A percentile compares a stretch with the other conserved stretches of the same genome.
Evolutionary conservation across 176 grass and related monocot species (phyloP).

Genomic region (Eragrostis curvula): DNA sequence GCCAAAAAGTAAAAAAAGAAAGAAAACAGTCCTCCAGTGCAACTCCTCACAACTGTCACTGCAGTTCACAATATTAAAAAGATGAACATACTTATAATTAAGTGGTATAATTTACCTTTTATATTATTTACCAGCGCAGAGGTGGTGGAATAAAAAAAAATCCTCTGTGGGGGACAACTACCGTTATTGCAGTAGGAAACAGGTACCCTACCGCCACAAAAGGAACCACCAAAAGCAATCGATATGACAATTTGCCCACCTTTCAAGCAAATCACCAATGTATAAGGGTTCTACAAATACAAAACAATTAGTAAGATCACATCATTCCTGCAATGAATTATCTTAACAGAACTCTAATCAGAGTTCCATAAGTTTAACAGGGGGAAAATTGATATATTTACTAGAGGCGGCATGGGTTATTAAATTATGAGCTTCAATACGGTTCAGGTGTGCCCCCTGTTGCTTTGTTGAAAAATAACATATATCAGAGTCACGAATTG

Average conservation of each 20-base stretch:
- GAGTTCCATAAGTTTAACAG: background rate
- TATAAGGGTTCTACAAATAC: constrained; percentile 62
- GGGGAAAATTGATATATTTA: background rate
- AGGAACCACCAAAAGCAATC: background rate
- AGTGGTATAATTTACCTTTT: background rate
- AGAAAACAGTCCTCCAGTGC: too few relatives aligned
- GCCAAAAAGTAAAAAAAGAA: too few relatives aligned
- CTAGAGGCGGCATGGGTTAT: background rate
- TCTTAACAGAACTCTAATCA: background rate
- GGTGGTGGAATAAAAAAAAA: background rate
- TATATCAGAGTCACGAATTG: background rate
- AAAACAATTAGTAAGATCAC: constrained; percentile 4
- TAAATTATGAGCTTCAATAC: background rate
- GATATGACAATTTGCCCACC: constrained; percentile 74
- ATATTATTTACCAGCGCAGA: too few relatives aligned
- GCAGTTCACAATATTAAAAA: too few relatives aligned
- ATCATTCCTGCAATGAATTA: background rate
- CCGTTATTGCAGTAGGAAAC: too few relatives aligned
- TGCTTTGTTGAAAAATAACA: too few relatives aligned
- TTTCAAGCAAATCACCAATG: constrained; percentile 85
- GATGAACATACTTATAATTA: too few relatives aligned
- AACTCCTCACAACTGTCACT: too few relatives aligned
- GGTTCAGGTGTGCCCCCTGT: too few relatives aligned
- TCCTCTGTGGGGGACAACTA: too few relatives aligned
- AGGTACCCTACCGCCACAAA: too few relatives aligned